These are phyloP conservation scores for Aspergillus avenaceus DNA, from an alignment of 495 filamentous ascomycete genomes.

Conservation along the genomic window DNA sequence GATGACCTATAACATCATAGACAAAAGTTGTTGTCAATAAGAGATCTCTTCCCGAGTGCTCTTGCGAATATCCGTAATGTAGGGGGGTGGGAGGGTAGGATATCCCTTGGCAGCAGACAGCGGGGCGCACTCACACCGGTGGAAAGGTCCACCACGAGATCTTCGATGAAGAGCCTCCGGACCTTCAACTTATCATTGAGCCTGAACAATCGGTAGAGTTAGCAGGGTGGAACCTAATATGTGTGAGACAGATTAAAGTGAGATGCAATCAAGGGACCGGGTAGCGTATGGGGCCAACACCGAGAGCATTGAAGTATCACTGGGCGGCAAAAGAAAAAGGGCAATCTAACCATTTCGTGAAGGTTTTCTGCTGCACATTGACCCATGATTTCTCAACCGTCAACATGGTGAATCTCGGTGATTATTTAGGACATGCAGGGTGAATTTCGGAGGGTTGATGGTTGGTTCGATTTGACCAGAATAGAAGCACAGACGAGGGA, in stretches of 20 bases:
- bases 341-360: constrained; percentile 95
- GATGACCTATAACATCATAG: constrained; percentile 60
- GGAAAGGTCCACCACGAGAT: constrained; percentile 82
- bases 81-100: constrained; percentile 4
- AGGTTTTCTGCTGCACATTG: constrained; percentile 98
- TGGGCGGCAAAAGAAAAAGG: constrained; percentile 2
- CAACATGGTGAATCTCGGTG: constrained; percentile 45
- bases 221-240: background rate
- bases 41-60: too few relatives aligned
- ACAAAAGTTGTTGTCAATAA: background rate
- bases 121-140: constrained; percentile 68
- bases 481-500: background rate
- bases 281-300: background rate
- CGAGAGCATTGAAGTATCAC: background rate
- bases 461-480: background rate
- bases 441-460: constrained; percentile 8
- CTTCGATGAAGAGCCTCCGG: constrained; percentile 69
- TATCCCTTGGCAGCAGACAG: too few relatives aligned
- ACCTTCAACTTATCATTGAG: constrained; percentile 89
- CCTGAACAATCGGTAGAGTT: constrained; percentile 42
- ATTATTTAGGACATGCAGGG: constrained; percentile 36
- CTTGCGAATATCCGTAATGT: background rate
- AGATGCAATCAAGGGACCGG: too few relatives aligned
- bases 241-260: background rate
- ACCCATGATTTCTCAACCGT: constrained; percentile 86